Evolutionary conservation across 139 green algal species (phyloP).

Genomic region (Chlamydomonas applanata): DNA sequence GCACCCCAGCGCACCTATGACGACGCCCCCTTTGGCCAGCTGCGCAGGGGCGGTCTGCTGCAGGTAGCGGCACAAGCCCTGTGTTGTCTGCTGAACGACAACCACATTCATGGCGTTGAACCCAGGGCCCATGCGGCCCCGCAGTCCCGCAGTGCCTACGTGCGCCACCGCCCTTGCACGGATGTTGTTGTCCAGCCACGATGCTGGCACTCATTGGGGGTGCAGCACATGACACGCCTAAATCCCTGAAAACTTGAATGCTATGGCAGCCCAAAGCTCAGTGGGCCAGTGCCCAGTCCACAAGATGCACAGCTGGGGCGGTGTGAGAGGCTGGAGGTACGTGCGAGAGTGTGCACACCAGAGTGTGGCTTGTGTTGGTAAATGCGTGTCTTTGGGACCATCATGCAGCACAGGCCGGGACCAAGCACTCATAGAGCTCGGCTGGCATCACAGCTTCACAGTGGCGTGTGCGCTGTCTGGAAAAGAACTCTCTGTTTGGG

Average conservation of each 20-base stretch:
- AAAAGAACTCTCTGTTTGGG: not conserved
- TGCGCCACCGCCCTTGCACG: not conserved
- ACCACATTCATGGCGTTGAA: conserved; percentile 75
- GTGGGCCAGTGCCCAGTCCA: not conserved
- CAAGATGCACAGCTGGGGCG: not conserved
- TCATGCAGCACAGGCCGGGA: no score
- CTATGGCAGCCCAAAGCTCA: not conserved
- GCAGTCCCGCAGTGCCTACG: conserved; percentile 71
- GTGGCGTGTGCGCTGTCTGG: not conserved
- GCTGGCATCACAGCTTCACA: not conserved
- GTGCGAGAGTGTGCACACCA: not conserved
- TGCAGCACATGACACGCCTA: not conserved
- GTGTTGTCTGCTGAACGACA: conserved; percentile 74
- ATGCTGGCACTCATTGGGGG: not conserved
- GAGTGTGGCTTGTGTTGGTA: not conserved
- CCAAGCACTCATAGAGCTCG: no score
- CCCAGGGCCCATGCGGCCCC: conserved; percentile 67
- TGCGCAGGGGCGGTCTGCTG: not conserved
- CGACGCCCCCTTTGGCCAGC: conserved; percentile 19
- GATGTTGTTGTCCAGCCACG: not conserved
- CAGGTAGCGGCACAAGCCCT: conserved; percentile 39
- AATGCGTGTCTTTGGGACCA: not conserved
- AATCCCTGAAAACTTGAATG: not conserved
- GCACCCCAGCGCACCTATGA: conserved; percentile 31
- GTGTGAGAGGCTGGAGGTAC: not conserved